Evolutionary conservation across 495 filamentous ascomycete species (phyloP), one percentile per base, ranked within the genome.

Genomic region (Sphaerosporella brunnea): DNA sequence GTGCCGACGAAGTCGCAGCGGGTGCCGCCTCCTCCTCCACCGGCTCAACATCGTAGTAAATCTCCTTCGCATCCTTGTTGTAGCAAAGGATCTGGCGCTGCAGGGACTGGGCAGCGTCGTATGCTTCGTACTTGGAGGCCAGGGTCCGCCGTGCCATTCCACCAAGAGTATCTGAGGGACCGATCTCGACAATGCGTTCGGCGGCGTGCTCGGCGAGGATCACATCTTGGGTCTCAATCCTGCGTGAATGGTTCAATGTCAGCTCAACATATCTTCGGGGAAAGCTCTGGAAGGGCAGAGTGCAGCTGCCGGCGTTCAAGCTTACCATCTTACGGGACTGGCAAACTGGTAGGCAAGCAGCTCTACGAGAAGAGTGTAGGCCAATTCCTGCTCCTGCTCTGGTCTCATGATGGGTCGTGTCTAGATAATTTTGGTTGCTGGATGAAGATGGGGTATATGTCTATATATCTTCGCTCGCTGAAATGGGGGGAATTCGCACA

Each of bases 191-290:
- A 53, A 99, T 87, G 53, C 92, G 78, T 71, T 99, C 90, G 15
- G 90, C 93, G 36, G 77, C 78, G 66, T 93, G 88, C 63, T 96
- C 87, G 36, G 78, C 86, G 35, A 99, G 82, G 56, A 99, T 84
- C 45, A 99, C 92, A 85, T 99, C 90, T 68, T 99, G 90, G 5
- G 90, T 96, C 67, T 96, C 90, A 65, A 99, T 99, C 80, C 58
- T 61, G 28, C 26, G 19, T 3, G 32, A 50, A n/a, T n/a, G n/a
- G n/a, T n/a, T n/a, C n/a, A n/a, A n/a, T n/a, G n/a, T n/a, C n/a
- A n/a, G n/a, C n/a, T n/a, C n/a, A n/a, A n/a, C n/a, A n/a, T n/a
- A n/a, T n/a, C n/a, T n/a, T 44, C 28, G 19, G 23, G 13, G 7
- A 44, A 26, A 44, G 21, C 16, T 44, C 2, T 46, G 15, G 43